These are phyloP conservation scores for Oryza glaberrima DNA, from an alignment of 176 grass and related monocot genomes.

Conservation along the genomic window DNA sequence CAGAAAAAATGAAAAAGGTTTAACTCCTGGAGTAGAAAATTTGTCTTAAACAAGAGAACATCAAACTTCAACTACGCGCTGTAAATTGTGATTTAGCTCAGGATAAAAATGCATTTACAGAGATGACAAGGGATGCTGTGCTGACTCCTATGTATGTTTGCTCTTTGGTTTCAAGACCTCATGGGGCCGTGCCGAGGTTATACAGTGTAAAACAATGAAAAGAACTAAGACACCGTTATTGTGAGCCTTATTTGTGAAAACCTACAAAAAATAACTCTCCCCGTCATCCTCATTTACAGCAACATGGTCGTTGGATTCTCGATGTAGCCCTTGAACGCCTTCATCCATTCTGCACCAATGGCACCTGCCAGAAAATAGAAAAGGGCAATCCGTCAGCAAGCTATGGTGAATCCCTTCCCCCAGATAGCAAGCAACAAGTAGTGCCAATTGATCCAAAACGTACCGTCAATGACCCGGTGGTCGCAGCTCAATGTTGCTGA, in stretches of 20 bases:
- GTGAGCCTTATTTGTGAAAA: slow-evolving; percentile 48
- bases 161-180: neutral
- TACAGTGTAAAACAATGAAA: slow-evolving; percentile 7
- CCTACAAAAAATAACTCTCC: slow-evolving; percentile 43
- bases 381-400: neutral
- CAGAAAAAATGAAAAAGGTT: no score
- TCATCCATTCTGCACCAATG: slow-evolving; percentile 72
- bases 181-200: neutral
- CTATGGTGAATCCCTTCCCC: neutral
- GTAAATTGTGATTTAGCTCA: neutral
- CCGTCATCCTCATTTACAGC: slow-evolving; percentile 44
- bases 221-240: slow-evolving; percentile 13
- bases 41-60: neutral
- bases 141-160: slow-evolving; percentile 8
- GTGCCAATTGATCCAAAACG: neutral
- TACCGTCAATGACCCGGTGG: slow-evolving; percentile 73
- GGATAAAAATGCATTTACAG: neutral
- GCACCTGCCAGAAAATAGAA: slow-evolving; percentile 48
- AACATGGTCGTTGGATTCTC: slow-evolving; percentile 71
- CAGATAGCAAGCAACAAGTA: neutral
- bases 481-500: slow-evolving; percentile 73
- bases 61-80: neutral
- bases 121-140: neutral
- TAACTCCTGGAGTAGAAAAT: neutral
- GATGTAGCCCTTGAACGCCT: slow-evolving; percentile 77